Evolutionary conservation across 179 eudicot species (phyloP), one percentile per base, ranked within the genome.

Genomic region (Gypsophila paniculata): DNA sequence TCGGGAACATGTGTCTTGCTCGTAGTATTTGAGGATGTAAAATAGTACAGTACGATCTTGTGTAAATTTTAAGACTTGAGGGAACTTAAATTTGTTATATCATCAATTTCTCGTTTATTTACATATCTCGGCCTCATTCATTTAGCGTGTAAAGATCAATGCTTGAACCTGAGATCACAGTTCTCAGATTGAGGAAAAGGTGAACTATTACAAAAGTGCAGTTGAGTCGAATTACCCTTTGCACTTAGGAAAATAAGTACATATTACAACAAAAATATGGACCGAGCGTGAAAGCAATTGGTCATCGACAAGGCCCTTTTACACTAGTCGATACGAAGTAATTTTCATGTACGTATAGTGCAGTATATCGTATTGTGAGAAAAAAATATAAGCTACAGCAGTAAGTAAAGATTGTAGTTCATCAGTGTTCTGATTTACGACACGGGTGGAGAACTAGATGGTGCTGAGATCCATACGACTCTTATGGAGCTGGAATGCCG

Each of bases 401-500:
- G 54, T 5, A 65, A 26, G 46, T 65, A 39, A 38, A 65, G 29
- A 49, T 18, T 42, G 17, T 42, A 64, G 49, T 3, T 44, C 36
- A 12, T 6, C 52, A 42, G 39, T 61, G 34, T 32, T 36, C 66
- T 32, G 66, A 17, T 4, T 62, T 25, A 12, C 42, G 21, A 6
- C 65, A 15, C 38, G 32, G 42, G 65, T 17, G 18, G 65, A 32
- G 65, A 64, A 25, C 74, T 85, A 89, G 70, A 86, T 55, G n/a
- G 86, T 88, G 84, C 91, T 89, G 78, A 85, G 76, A 73, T 94
- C 97, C 44, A 91, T 86, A 53, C 82, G 80, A 73, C 96, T 79
- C 81, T 91, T 94, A 65, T 94, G 96, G 71, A 94, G 96, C 82
- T 93, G 98, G 68, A 93, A 91, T 39, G 91, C 98, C 0, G 98